Percentiles rank a stretch among this genome's conserved stretches.
phyloP scores from a whole-genome alignment of 2,329 filamentous ascomycete genomes.

The Fusarium nygamai region DNA sequence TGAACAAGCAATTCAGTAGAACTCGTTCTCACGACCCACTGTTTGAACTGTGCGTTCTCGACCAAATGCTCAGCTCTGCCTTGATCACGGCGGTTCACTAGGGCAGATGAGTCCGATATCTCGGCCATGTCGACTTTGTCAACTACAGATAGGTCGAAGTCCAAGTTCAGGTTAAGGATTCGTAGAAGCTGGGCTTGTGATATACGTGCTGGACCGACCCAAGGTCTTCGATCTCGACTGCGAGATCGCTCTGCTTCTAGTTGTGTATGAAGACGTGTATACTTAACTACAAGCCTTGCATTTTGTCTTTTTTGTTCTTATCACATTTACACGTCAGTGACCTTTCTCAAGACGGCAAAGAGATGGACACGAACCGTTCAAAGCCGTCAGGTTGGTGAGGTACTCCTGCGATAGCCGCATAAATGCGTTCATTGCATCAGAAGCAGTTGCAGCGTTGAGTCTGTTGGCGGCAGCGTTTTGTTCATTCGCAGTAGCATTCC shows the following conservation, averaged over 20 bases:
- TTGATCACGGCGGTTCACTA: background rate
- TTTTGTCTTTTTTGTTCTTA: background rate
- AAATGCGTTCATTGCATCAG: background rate
- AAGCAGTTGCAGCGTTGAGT: background rate
- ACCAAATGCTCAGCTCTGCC: background rate
- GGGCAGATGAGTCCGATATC: background rate
- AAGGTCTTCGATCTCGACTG: background rate
- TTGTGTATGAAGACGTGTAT: fast-evolving
- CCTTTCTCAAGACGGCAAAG: fast-evolving
- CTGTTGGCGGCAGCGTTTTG: background rate
- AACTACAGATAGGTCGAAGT: background rate
- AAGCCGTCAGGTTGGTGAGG: background rate
- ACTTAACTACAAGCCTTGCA: background rate
- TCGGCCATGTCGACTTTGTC: background rate
- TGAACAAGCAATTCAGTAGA: background rate
- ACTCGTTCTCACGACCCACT: background rate
- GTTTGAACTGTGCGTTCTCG: background rate
- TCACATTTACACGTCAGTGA: background rate
- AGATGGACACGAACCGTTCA: fast-evolving
- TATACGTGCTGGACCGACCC: background rate
- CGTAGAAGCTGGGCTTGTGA: background rate
- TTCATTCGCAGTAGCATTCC: background rate
- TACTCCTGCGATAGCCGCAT: background rate
- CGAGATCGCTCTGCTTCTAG: background rate
- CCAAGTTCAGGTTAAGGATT: background rate